Conservation (phyloP, 176 grass and related monocot genomes). For the Melocanna baccifera region DNA sequence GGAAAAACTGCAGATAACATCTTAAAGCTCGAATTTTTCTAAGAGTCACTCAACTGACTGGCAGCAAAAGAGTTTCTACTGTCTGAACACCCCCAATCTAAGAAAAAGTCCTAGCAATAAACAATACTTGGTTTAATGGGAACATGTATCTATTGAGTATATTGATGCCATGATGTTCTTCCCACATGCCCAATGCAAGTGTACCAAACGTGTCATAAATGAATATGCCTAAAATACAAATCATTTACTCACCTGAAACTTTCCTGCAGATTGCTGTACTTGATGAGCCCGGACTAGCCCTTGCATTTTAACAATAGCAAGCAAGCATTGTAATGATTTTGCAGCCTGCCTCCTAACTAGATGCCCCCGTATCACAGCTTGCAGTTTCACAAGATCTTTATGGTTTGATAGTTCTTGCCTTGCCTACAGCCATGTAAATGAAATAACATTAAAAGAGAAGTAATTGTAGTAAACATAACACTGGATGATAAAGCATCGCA, state of each 20-base stretch:
- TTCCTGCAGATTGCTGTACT: constrained; percentile 31
- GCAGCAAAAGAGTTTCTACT: not conserved
- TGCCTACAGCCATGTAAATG: constrained; percentile 47
- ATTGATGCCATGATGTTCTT: not conserved
- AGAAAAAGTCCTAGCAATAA: not conserved
- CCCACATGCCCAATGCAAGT: constrained; percentile 6
- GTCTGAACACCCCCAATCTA: not conserved
- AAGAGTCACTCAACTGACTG: not conserved
- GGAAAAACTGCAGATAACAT: not conserved
- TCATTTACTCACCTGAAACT: constrained; percentile 28
- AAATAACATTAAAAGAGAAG: constrained; percentile 15
- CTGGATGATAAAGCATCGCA: constrained; percentile 8
- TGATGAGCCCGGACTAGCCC: constrained; percentile 56
- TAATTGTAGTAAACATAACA: constrained; percentile 21
- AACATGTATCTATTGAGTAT: not conserved
- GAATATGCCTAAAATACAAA: not conserved
- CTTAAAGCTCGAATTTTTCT: not conserved
- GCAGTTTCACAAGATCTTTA: constrained; percentile 73
- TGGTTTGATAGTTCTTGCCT: constrained; percentile 53
- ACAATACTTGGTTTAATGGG: not conserved
- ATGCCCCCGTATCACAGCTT: constrained; percentile 78
- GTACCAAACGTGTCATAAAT: not conserved
- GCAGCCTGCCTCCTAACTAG: constrained; percentile 73
- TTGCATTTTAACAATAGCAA: constrained; percentile 90
- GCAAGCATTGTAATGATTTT: constrained; percentile 73